These are phyloP conservation scores for Hypoxylon sp. DNA, from an alignment of 2,329 filamentous ascomycete genomes.

Conservation along the genomic window DNA sequence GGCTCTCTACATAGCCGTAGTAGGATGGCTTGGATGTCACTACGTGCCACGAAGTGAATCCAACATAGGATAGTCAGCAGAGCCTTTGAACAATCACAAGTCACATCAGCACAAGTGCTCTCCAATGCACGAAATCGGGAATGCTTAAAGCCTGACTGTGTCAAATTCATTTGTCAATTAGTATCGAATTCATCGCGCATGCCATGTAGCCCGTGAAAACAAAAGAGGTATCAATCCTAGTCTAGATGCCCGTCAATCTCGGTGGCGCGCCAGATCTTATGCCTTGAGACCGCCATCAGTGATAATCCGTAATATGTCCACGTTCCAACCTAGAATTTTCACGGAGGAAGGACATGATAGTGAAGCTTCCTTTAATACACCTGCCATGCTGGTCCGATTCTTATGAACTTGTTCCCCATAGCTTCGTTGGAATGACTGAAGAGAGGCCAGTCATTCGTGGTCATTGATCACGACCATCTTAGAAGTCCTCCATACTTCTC, in stretches of 20 bases:
- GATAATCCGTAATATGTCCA: conserved; percentile 2
- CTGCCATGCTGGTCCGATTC: conserved; percentile 12
- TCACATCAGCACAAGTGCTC: background rate
- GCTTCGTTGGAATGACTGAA: conserved; percentile 11
- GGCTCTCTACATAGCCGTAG: no score
- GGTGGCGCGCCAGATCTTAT: conserved; percentile 29
- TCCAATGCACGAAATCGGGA: background rate
- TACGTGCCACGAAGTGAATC: background rate
- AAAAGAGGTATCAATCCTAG: conserved; percentile 48
- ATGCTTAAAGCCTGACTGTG: background rate
- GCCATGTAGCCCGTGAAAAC: conserved; percentile 27
- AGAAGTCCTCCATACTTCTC: conserved; percentile 71
- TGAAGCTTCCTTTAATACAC: conserved; percentile 22
- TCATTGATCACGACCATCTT: conserved; percentile 20
- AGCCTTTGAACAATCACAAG: background rate
- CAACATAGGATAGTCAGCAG: background rate
- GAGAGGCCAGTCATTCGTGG: conserved; percentile 1
- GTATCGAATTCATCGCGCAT: conserved; percentile 14
- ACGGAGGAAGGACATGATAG: conserved; percentile 10
- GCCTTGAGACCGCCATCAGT: conserved; percentile 32
- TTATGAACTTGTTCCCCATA: conserved; percentile 15
- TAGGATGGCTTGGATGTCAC: background rate
- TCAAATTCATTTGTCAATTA: conserved; percentile 2
- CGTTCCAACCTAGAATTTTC: conserved; percentile 1
- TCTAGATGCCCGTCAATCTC: conserved; percentile 38